These are phyloP conservation scores for Ananas comosus DNA, from an alignment of 176 grass and related monocot species.

Conservation along the genomic window DNA sequence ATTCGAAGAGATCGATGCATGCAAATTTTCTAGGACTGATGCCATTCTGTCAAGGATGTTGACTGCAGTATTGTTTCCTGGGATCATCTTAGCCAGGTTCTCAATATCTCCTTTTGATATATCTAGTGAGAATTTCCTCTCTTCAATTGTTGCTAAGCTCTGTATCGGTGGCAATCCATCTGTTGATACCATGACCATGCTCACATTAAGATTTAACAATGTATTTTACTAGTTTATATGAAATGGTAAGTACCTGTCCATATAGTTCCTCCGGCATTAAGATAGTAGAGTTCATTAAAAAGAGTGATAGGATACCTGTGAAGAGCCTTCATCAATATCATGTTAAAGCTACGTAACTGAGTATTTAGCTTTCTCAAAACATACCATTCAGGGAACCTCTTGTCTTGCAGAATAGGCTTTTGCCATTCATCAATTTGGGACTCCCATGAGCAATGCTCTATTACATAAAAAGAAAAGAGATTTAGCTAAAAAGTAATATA, in stretches of 20 bases:
- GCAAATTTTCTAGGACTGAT: constrained; percentile 55
- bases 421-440: constrained; percentile 89
- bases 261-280: constrained; percentile 97
- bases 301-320: constrained; percentile 81
- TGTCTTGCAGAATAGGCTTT: constrained; percentile 72
- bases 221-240: constrained; percentile 10
- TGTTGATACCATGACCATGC: constrained; percentile 27
- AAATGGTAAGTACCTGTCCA: constrained; percentile 65
- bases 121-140: constrained; percentile 79
- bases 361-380: not conserved
- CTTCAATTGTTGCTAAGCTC: constrained; percentile 64
- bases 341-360: constrained; percentile 4
- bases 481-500: too few species aligned
- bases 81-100: constrained; percentile 23
- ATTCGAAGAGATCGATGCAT: constrained; percentile 57
- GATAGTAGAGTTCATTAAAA: constrained; percentile 99
- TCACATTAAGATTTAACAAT: constrained; percentile 16
- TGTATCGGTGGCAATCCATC: constrained; percentile 88
- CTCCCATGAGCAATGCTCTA: constrained; percentile 86
- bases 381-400: constrained; percentile 74
- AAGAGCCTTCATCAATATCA: constrained; percentile 21
- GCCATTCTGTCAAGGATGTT: constrained; percentile 78
- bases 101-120: constrained; percentile 50
- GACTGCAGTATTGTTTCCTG: constrained; percentile 46
- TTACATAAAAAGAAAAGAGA: constrained; percentile 12